These are phyloP conservation scores for Pythium vanterpoolii DNA, from an alignment of 352 stramenopile species.

Conservation along the genomic window DNA sequence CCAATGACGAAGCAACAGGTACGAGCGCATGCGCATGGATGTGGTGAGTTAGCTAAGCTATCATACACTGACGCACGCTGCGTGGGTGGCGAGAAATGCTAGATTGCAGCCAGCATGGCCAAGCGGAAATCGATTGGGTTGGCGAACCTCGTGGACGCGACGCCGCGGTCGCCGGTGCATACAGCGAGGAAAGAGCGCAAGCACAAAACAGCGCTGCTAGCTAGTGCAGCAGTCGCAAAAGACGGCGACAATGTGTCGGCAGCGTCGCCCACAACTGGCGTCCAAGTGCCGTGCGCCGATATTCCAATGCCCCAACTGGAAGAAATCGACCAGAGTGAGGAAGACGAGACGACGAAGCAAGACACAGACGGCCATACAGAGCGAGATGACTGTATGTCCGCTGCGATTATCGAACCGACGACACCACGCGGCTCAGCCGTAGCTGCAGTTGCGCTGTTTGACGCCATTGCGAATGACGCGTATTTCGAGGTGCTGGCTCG, in stretches of 20 bases:
- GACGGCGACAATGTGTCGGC: neutral
- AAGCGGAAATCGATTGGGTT: slow-evolving; percentile 23
- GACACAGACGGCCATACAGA: neutral
- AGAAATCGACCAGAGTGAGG: neutral
- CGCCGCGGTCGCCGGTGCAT: slow-evolving; percentile 4
- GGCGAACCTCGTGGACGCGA: slow-evolving; percentile 21
- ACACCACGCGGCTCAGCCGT: slow-evolving; percentile 16
- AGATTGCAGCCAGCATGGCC: neutral
- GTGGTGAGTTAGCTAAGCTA: neutral
- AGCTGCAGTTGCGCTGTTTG: slow-evolving; percentile 7
- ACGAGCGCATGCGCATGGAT: neutral
- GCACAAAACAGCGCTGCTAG: slow-evolving; percentile 1
- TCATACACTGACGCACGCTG: neutral
- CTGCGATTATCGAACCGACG: slow-evolving; percentile 1
- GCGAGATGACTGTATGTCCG: neutral
- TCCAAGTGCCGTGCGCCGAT: neutral
- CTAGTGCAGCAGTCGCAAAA: neutral
- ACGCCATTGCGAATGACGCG: slow-evolving; percentile 15
- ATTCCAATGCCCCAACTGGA: neutral
- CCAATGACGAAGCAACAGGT: slow-evolving; percentile 15
- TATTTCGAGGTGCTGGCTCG: slow-evolving; percentile 18
- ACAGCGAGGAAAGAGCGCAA: neutral
- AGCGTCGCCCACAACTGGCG: slow-evolving; percentile 3
- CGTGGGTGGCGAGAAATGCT: slow-evolving; percentile 6
- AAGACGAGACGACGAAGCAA: neutral